phyloP scores from a whole-genome alignment of 306 rosid species.

The Pyrus communis region DNA sequence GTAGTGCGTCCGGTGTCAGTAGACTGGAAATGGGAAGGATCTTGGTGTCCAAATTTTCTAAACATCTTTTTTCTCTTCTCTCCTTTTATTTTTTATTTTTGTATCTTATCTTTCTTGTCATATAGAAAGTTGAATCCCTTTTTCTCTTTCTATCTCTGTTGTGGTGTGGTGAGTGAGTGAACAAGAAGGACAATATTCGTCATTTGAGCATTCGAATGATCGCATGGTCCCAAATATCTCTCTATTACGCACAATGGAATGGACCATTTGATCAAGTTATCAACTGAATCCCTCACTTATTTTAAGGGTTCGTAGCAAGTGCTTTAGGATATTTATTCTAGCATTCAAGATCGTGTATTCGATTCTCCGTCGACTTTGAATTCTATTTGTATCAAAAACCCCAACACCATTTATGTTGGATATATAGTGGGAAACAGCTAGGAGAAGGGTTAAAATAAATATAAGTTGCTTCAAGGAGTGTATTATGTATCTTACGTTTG shows the following conservation, averaged over 20 bases:
- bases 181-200: not conserved
- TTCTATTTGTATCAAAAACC: no score
- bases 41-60: not conserved
- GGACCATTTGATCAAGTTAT: not conserved
- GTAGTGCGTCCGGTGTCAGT: not conserved
- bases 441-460: not conserved
- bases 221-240: not conserved
- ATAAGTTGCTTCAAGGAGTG: no score
- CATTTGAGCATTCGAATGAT: not conserved
- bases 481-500: no score
- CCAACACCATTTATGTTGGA: not conserved
- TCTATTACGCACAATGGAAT: not conserved
- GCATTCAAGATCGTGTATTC: not conserved
- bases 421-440: not conserved
- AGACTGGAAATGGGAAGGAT: not conserved
- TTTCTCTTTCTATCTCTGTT: slow-evolving; percentile 2
- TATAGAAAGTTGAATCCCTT: not conserved
- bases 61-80: not conserved
- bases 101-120: not conserved
- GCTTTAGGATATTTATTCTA: not conserved
- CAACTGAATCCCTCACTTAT: not conserved
- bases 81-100: not conserved
- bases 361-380: not conserved
- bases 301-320: not conserved
- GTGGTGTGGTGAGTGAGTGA: not conserved